Conservation (phyloP, 2,329 filamentous ascomycete genomes). For the Fusarium citri region DNA sequence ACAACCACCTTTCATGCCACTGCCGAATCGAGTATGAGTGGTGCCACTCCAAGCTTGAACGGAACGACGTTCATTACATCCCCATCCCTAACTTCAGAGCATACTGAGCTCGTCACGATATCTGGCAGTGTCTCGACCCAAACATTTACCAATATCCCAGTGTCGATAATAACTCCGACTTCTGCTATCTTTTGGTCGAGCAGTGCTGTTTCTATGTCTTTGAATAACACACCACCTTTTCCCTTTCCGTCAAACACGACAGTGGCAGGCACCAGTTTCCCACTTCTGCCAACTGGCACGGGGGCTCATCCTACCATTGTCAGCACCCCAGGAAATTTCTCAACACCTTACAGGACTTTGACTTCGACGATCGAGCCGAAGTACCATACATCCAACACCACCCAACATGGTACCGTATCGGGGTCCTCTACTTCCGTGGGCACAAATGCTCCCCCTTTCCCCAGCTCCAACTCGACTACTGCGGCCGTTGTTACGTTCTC, state of each 20-base stretch:
- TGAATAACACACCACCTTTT: conserved; percentile 24
- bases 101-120: conserved; percentile 16
- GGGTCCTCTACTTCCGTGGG: conserved; percentile 6
- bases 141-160: neutral
- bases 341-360: neutral
- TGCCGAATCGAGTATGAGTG: conserved; percentile 11
- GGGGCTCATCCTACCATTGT: neutral
- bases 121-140: neutral
- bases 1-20: neutral
- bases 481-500: conserved; percentile 5
- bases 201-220: neutral
- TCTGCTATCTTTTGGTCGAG: conserved; percentile 14
- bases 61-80: conserved; percentile 4
- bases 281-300: conserved; percentile 17
- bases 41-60: conserved; percentile 1
- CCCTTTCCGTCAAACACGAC: conserved; percentile 36
- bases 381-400: conserved; percentile 23
- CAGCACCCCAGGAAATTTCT: neutral
- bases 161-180: conserved; percentile 13
- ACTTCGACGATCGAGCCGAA: conserved; percentile 8
- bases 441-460: conserved; percentile 16
- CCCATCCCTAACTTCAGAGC: conserved; percentile 11
- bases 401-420: neutral
- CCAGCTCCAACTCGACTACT: conserved; percentile 35
- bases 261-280: conserved; percentile 7